Base-by-base conservation (phyloP, 306 rosid genomes). In the Boehmeria nivea region DNA sequence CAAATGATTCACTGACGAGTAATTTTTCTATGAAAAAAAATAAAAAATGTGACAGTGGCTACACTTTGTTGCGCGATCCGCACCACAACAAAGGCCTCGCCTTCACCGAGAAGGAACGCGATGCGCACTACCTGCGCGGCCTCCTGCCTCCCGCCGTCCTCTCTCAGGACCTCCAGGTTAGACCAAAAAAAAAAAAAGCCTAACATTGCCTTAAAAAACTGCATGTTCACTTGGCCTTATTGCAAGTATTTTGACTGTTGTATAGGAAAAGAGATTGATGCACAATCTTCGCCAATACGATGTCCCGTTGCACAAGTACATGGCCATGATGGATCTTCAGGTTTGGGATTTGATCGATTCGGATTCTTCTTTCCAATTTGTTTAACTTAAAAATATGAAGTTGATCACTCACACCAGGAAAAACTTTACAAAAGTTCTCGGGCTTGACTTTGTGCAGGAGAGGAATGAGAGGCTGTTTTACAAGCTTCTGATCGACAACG, bases 11-110 rank as follows among this genome's bases (percentile, higher is more conserved):
- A n/a, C n/a, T n/a, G n/a, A n/a, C n/a, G n/a, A n/a, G n/a, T n/a
- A n/a, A n/a, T n/a, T n/a, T n/a, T n/a, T n/a, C n/a, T n/a, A n/a
- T n/a, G n/a, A n/a, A n/a, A n/a, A n/a, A n/a, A n/a, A n/a, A n/a
- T n/a, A n/a, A n/a, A n/a, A n/a, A n/a, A n/a, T 20, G 61, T 8
- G 36, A 21, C 73, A 91, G 99, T 77, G 99, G 99, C 0, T 87
- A 73, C 64, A 72, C 87, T 45, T 65, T 91, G 84, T 76, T 91
- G 43, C 87, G 99, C 58, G 99, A 91, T 73, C 99, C 99, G 18
- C 99, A 85, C 15, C 83, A 91, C 75, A 87, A 91, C 76, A 91
- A 91, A 57, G 99, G 99, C 34, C 83, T 91, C 40, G 93, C 95
- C 46, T 91, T 91, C 65, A 85, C 84, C 4, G 89, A 80, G 69